Evolutionary conservation across 2,329 filamentous ascomycete genomes (phyloP).

Genomic region (Magnaporthales sp.): DNA sequence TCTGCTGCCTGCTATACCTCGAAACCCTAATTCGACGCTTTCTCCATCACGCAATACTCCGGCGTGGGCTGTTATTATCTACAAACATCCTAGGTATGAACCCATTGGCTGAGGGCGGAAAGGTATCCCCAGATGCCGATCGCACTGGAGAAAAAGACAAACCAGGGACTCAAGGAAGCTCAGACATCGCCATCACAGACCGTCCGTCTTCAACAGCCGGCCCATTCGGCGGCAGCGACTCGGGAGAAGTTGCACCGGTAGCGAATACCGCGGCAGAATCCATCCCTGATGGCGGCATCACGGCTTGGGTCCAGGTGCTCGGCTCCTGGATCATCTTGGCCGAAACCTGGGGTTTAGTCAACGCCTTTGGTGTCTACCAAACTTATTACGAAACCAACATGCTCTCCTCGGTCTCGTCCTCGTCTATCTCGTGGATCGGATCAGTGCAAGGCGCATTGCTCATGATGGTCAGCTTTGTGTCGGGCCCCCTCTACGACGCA

Average conservation of each 20-base stretch:
- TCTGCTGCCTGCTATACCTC: background rate
- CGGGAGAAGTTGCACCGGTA: background rate
- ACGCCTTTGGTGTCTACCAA: conserved; percentile 35
- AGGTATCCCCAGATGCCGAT: background rate
- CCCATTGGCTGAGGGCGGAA: background rate
- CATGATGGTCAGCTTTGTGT: conserved; percentile 28
- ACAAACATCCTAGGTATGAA: background rate
- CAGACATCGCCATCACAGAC: background rate
- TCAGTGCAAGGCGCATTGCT: conserved; percentile 32
- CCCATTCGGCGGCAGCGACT: background rate
- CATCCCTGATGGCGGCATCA: conserved; percentile 24
- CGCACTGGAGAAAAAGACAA: background rate
- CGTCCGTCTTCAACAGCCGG: background rate
- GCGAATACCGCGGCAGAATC: background rate
- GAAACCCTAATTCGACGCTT: background rate
- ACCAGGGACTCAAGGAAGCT: background rate
- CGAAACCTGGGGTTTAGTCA: conserved; percentile 25
- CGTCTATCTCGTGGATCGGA: conserved; percentile 36
- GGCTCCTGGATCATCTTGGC: conserved; percentile 26
- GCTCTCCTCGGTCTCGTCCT: conserved; percentile 22
- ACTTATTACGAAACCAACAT: conserved; percentile 31
- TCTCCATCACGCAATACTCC: background rate
- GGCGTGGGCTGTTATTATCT: background rate
- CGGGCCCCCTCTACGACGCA: conserved; percentile 32
- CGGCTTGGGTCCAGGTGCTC: conserved; percentile 31